Base-by-base conservation (phyloP, 192 early-diverging fungal species). In the Anaeromyces robustus region DNA sequence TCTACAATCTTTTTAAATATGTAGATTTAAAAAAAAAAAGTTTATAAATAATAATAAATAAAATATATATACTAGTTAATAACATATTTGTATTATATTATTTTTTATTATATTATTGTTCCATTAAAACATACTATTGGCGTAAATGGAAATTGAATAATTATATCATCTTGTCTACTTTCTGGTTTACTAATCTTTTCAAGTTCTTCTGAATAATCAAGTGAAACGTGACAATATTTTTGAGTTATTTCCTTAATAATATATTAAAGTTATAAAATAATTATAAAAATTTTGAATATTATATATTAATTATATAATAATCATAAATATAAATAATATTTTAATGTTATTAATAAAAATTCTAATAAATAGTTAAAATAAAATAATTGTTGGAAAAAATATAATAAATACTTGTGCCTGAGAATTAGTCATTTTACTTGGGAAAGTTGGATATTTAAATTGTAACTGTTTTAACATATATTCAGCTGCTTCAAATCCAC, bases 381-480 rank as follows among this genome's bases (percentile, higher is more conserved):
- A n/a, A n/a, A n/a, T n/a, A n/a, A n/a, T n/a, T n/a, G n/a, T n/a
- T n/a, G n/a, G n/a, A n/a, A n/a, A n/a, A n/a, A n/a, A n/a, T n/a
- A 12, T 68, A 7, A 4, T 9, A 82, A 32, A 39, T 85, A 93
- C 91, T 84, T 92, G 88, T 29, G 94, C 90, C 83, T 96, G 93
- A 77, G 85, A 86, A 16, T 88, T 82, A 2, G 93, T 92, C 84
- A 96, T 90, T 80, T 93, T 94, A 83, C 90, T 90, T 0, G 96
- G 96, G 78, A 96, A 95, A 1, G 89, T 92, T 0, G 95, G 92
- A 81, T 96, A 97, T 82, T 97, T 97, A 41, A 94, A 89, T 85
- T 96, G 95, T 87, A 96, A 86, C 2, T 96, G 88, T 83, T 94
- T 94, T 34, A 94, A 86, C 92, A 97, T 86, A 79, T 92, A 95